These are phyloP conservation scores for Echeveria elegans DNA, from an alignment of 164 flowering plant genomes.

Conservation along the genomic window DNA sequence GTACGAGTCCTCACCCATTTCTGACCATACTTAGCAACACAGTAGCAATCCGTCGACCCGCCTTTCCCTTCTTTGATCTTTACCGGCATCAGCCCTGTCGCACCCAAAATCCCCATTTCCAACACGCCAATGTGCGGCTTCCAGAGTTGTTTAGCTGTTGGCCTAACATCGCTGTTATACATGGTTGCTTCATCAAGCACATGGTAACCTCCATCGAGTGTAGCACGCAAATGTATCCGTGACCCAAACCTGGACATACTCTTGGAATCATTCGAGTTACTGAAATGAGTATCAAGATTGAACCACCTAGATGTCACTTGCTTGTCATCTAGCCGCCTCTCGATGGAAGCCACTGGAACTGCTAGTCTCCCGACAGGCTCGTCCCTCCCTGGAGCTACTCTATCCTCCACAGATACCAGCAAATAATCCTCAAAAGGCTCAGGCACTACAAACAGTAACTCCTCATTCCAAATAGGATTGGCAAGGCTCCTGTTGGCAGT, in stretches of 20 bases:
- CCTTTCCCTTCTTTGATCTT: slow-evolving; percentile 52
- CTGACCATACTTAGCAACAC: slow-evolving; percentile 59
- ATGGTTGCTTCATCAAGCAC: slow-evolving; percentile 76
- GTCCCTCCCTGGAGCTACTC: slow-evolving; percentile 42
- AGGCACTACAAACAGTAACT: slow-evolving; percentile 56
- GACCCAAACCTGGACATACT: slow-evolving; percentile 40
- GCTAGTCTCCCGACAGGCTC: slow-evolving; percentile 51
- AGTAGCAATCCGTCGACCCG: slow-evolving; percentile 42
- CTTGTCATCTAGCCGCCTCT: slow-evolving; percentile 49
- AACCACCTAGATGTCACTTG: slow-evolving; percentile 56
- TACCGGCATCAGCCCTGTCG: slow-evolving; percentile 51
- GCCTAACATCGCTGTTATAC: slow-evolving; percentile 71
- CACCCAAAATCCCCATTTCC: slow-evolving; percentile 74
- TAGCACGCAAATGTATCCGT: slow-evolving; percentile 55
- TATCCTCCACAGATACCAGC: slow-evolving; percentile 54
- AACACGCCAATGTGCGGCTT: slow-evolving; percentile 68
- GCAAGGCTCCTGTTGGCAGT: slow-evolving; percentile 24
- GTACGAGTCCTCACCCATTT: slow-evolving; percentile 62
- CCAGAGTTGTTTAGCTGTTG: slow-evolving; percentile 56
- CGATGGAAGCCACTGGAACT: slow-evolving; percentile 44
- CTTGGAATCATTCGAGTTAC: slow-evolving; percentile 23
- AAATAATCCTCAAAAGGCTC: slow-evolving; percentile 65
- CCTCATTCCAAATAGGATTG: slow-evolving; percentile 73
- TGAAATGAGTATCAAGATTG: slow-evolving; percentile 38
- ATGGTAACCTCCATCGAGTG: slow-evolving; percentile 73